These are phyloP conservation scores for Grosmannia clavigera DNA, from an alignment of 2,329 filamentous ascomycete genomes.

Conservation along the genomic window DNA sequence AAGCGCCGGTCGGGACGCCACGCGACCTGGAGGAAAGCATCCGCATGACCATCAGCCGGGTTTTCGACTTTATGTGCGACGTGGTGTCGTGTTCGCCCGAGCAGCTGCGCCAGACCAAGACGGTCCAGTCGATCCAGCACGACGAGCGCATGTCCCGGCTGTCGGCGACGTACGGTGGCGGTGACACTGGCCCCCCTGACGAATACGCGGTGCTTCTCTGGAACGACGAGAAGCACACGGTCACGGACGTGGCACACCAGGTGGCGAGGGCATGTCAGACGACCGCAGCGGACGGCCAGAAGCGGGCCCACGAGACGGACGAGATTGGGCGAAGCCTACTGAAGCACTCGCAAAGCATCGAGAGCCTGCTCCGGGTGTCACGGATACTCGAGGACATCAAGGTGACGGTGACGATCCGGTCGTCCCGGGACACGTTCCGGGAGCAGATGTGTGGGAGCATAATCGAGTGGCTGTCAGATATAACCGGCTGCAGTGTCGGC, in stretches of 20 bases:
- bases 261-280: constrained; percentile 80
- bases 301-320: constrained; percentile 79
- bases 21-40: constrained; percentile 66
- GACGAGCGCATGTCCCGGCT: constrained; percentile 76
- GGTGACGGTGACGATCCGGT: constrained; percentile 88
- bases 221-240: constrained; percentile 98
- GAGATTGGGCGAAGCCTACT: constrained; percentile 78
- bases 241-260: constrained; percentile 80
- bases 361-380: constrained; percentile 63
- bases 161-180: constrained; percentile 60
- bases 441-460: constrained; percentile 99
- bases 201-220: constrained; percentile 82
- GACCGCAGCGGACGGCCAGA: constrained; percentile 52
- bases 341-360: constrained; percentile 60
- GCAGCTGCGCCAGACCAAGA: constrained; percentile 78
- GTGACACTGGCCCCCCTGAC: constrained; percentile 50
- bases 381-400: constrained; percentile 89
- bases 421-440: constrained; percentile 85
- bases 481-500: constrained; percentile 77
- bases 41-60: constrained; percentile 71
- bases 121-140: constrained; percentile 62
- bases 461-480: constrained; percentile 90
- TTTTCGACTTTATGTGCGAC: constrained; percentile 91
- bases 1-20: constrained; percentile 49
- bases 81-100: constrained; percentile 97